A percentile compares a stretch with the other conserved stretches of the same genome.
These are phyloP conservation scores for Colletotrichum scovillei DNA, from an alignment of 2,329 filamentous ascomycete genomes.

Conservation along the genomic window DNA sequence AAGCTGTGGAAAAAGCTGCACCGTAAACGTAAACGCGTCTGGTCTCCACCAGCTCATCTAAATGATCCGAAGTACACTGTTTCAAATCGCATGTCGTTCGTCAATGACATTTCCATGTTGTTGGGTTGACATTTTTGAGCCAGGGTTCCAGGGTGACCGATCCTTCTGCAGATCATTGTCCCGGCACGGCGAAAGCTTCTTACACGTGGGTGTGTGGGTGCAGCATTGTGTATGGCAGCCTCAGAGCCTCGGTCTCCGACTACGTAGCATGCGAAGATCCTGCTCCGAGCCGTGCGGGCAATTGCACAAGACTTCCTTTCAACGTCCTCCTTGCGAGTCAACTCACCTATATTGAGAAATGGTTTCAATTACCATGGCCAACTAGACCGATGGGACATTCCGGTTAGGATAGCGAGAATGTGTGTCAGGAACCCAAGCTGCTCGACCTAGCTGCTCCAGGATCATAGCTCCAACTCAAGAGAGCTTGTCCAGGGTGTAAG, in stretches of 20 bases:
- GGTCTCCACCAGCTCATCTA: background rate
- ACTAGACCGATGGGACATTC: background rate
- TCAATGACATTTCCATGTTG: background rate
- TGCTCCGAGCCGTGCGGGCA: background rate
- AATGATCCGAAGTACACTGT: background rate
- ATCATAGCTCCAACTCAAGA: background rate
- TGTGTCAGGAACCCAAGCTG: background rate
- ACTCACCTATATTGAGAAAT: no score
- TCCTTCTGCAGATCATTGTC: conserved; percentile 6
- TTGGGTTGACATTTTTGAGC: background rate
- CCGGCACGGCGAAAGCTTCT: background rate
- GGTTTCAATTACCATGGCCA: background rate
- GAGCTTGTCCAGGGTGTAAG: background rate
- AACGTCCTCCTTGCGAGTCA: no score
- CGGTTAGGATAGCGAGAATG: background rate
- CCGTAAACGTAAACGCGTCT: background rate
- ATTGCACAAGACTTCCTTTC: no score
- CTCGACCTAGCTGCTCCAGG: background rate
- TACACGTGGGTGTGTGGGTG: background rate
- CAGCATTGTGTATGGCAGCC: background rate
- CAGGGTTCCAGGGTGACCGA: background rate
- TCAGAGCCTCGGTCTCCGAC: background rate
- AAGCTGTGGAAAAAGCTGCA: no score
- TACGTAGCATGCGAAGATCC: background rate
- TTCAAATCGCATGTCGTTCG: conserved; percentile 13